Percentiles rank a stretch among this genome's conserved stretches.
Conservation (phyloP, 2,329 filamentous ascomycete species). For the Talaromyces albobiverticillius region DNA sequence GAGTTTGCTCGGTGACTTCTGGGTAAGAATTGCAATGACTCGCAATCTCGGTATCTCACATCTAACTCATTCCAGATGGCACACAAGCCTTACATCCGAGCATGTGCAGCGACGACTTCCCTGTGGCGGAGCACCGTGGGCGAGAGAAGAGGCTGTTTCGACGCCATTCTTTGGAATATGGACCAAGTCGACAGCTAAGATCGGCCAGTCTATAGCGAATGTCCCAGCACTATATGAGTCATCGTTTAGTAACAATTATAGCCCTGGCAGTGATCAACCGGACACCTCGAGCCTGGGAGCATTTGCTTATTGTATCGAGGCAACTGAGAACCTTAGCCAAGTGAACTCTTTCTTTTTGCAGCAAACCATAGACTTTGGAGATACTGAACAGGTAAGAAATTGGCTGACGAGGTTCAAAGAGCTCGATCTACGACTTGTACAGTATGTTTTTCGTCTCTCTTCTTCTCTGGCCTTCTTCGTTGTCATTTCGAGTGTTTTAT, state of each 20-base stretch:
- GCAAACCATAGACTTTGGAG: slow-evolving; percentile 39
- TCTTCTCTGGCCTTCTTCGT: too few relatives aligned
- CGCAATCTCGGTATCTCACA: too few relatives aligned
- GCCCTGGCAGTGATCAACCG: too few relatives aligned
- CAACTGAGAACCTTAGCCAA: slow-evolving; percentile 41
- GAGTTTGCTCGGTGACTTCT: too few relatives aligned
- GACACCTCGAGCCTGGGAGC: slow-evolving; percentile 32
- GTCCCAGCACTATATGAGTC: slow-evolving; percentile 10
- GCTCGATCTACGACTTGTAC: slow-evolving; percentile 38
- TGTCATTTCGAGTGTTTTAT: too few relatives aligned
- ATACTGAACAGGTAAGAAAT: slow-evolving; percentile 39
- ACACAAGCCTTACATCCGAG: slow-evolving; percentile 34
- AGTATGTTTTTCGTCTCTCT: too few relatives aligned
- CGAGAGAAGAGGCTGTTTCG: slow-evolving; percentile 35
- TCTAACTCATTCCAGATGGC: slow-evolving; percentile 26
- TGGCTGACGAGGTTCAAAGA: slow-evolving; percentile 51
- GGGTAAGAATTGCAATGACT: too few relatives aligned
- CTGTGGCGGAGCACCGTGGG: slow-evolving; percentile 43
- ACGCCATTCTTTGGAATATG: slow-evolving; percentile 49
- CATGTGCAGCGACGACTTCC: slow-evolving; percentile 40
- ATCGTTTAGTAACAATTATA: background rate
- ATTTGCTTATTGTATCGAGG: slow-evolving; percentile 27
- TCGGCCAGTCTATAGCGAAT: slow-evolving; percentile 37
- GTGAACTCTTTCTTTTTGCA: slow-evolving; percentile 48
- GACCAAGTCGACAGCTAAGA: slow-evolving; percentile 39